phyloP scores from a whole-genome alignment of 208 protist genomes.

The Trypanosoma melophagium region DNA sequence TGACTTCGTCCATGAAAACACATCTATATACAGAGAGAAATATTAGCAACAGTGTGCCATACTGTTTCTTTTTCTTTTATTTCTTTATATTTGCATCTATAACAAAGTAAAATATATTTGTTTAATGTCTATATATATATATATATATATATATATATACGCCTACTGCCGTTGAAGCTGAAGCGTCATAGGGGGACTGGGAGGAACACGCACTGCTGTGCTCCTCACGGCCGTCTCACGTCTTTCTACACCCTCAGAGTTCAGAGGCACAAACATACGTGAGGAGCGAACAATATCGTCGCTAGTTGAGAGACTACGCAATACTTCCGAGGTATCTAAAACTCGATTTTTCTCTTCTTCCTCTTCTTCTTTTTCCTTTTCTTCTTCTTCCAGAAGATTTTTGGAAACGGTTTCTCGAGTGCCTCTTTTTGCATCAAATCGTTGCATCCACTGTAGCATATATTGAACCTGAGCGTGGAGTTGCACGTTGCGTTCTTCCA shows the following conservation, averaged over 20 bases:
- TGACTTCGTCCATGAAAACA: neutral
- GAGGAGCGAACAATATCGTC: neutral
- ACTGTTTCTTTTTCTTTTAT: neutral
- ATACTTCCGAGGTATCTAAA: neutral
- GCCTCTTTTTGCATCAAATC: neutral
- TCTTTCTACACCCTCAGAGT: neutral
- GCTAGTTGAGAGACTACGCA: slow-evolving; percentile 2
- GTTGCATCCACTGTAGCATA: slow-evolving; percentile 23
- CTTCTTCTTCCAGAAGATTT: neutral
- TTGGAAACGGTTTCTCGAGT: neutral
- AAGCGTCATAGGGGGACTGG: slow-evolving; percentile 60
- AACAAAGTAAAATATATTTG: neutral
- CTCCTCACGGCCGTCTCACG: slow-evolving; percentile 13
- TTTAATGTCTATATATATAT: neutral
- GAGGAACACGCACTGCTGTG: slow-evolving; percentile 50
- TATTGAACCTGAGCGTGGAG: slow-evolving; percentile 33
- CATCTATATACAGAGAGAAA: neutral
- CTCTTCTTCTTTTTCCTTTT: neutral
- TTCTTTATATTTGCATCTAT: neutral
- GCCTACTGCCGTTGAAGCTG: slow-evolving; percentile 20
- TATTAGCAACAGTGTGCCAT: neutral
- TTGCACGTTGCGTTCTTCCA: slow-evolving; percentile 26
- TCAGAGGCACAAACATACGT: neutral
- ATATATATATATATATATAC: slow-evolving; percentile 6
- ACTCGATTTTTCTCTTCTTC: neutral